phyloP scores from a whole-genome alignment of 768 basidiomycete species.

The Udeniomyces megalosporus region DNA sequence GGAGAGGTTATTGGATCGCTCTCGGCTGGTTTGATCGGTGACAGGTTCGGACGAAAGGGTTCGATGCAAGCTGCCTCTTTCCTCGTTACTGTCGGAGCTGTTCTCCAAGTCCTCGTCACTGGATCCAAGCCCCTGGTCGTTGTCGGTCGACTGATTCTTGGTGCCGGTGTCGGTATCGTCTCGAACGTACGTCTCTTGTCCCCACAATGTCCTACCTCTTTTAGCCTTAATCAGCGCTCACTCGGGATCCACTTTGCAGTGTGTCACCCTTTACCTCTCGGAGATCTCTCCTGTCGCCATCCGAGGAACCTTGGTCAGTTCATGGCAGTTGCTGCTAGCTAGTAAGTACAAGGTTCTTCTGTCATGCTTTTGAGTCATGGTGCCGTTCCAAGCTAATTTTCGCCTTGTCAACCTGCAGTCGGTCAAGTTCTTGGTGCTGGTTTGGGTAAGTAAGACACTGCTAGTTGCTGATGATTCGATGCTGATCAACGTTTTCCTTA shows the following conservation, averaged over 20 bases:
- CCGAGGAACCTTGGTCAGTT: constrained; percentile 25
- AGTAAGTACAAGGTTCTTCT: too few relatives aligned
- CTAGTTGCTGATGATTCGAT: too few relatives aligned
- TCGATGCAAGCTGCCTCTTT: constrained; percentile 21
- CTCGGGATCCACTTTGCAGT: not conserved
- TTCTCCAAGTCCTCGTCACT: constrained; percentile 2
- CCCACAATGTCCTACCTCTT: too few relatives aligned
- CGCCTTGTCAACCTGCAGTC: too few relatives aligned
- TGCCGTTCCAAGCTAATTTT: too few relatives aligned
- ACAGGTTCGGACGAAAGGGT: constrained; percentile 26
- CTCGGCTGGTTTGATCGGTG: constrained; percentile 26
- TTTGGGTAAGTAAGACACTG: too few relatives aligned
- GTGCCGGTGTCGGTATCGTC: constrained; percentile 26
- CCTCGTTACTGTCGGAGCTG: constrained; percentile 23
- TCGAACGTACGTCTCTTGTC: too few relatives aligned
- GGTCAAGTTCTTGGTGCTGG: constrained; percentile 29
- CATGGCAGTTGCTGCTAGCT: constrained; percentile 29
- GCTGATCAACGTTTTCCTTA: too few relatives aligned
- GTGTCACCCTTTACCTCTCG: constrained; percentile 28
- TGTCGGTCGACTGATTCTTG: constrained; percentile 28
- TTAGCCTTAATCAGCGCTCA: too few relatives aligned
- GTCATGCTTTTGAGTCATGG: too few relatives aligned
- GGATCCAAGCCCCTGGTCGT: constrained; percentile 18
- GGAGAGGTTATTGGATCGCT: constrained; percentile 30
- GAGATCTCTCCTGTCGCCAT: constrained; percentile 29